phyloP scores from a whole-genome alignment of 176 grass and related monocot species.

The Hyparrhenia diplandra region DNA sequence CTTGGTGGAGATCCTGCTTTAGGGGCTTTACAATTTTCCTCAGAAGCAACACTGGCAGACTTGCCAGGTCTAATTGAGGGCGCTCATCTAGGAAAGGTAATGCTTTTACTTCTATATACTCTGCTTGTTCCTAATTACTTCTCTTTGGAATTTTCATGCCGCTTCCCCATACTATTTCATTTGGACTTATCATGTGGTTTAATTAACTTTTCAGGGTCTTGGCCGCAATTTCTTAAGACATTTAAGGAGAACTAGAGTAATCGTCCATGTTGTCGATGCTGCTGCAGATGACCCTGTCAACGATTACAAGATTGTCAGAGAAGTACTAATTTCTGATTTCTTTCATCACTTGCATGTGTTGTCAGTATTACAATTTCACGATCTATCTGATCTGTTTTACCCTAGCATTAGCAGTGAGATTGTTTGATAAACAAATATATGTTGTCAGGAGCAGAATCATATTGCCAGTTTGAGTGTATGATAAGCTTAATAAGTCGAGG shows the following conservation, averaged over 20 bases:
- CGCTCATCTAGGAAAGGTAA: constrained; percentile 92
- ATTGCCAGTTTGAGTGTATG: neutral
- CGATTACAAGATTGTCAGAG: constrained; percentile 94
- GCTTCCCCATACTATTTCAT: neutral
- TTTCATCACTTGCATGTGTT: neutral
- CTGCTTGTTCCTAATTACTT: neutral
- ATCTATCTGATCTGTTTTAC: neutral
- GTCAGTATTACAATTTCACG: neutral
- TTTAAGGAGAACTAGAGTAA: constrained; percentile 88
- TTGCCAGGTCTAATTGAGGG: constrained; percentile 95
- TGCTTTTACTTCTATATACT: constrained; percentile 14
- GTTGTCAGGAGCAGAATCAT: neutral
- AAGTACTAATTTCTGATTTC: constrained; percentile 49
- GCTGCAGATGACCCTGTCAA: constrained; percentile 69
- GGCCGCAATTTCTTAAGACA: constrained; percentile 96
- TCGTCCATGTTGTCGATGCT: constrained; percentile 96
- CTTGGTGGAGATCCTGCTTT: constrained; percentile 90
- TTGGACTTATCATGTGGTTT: constrained; percentile 14
- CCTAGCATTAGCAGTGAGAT: neutral
- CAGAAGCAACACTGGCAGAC: constrained; percentile 92
- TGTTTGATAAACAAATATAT: neutral
- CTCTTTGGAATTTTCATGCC: neutral
- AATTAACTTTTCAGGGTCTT: constrained; percentile 67
- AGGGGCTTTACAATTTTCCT: constrained; percentile 78
- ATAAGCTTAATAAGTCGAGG: neutral